Base-by-base conservation (phyloP, 2,329 filamentous ascomycete genomes). In the Teratosphaeria pseudoeucalypti region DNA sequence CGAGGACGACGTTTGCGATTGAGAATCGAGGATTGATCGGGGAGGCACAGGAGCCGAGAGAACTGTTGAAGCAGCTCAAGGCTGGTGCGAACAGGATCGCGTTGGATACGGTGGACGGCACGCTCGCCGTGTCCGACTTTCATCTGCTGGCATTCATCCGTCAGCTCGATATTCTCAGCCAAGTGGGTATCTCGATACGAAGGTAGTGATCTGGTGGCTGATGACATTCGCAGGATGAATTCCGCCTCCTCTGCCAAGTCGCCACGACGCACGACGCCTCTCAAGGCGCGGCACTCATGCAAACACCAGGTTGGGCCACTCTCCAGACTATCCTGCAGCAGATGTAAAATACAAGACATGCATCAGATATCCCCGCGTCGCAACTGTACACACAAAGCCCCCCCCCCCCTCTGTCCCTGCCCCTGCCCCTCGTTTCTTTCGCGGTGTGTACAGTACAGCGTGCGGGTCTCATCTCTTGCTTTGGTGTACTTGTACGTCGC, bases 231-330 rank as follows among this genome's bases (percentile, higher is more conserved):
- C 70, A 99, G 95, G 90, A 96, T 63, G 94, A 99, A 78, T 88
- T 94, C 76, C 78, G 84, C 10, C 82, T 96, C 56, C 83, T 97
- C 59, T 95, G 89, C 78, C 88, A 86, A 68, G 88, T 95, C 57
- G 92, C 92, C 27, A 88, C 85, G 52, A 84, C 84, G 61, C 89
- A 92, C 71, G 89, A 95, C 74, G 82, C 89, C 60, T 84, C 87
- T 62, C 89, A 95, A 67, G 87, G 86, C 62, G 86, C 90, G 71
- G 87, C 94, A 72, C 82, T 99, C 67, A 85, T 91, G 75, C 87
- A 90, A 68, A 92, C 88, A 68, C 83, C 87, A 71, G 94, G 94
- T 71, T 99, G 94, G 94, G 89, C 92, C 75, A 97, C 90, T 65
- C 83, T 99, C 72, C 84, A 94, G 78, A 89, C 90, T 76, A 96